A percentile compares a stretch with the other conserved stretches of the same genome.
Evolutionary conservation across 176 grass and related monocot genomes (phyloP).

Genomic region (Typha latifolia): DNA sequence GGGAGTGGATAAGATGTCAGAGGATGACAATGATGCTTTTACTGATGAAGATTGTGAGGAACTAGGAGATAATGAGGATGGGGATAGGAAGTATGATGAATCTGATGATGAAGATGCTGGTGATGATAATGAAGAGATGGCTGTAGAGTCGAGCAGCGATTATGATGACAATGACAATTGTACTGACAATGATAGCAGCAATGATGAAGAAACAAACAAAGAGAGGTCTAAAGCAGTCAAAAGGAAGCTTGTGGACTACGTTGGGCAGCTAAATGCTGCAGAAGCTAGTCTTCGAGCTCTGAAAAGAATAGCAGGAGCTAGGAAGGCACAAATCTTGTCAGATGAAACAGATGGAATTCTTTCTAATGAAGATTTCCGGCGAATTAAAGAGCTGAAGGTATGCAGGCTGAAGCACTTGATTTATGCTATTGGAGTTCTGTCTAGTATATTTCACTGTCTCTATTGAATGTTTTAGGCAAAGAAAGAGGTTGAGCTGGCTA

Average conservation of each 20-base stretch:
- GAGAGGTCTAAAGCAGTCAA: slow-evolving; percentile 36
- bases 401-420: slow-evolving; percentile 2
- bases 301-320: slow-evolving; percentile 60
- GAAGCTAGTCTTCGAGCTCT: slow-evolving; percentile 77
- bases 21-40: slow-evolving; percentile 5
- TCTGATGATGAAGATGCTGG: slow-evolving; percentile 27
- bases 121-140: slow-evolving; percentile 1
- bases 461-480: slow-evolving; percentile 45
- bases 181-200: slow-evolving; percentile 1
- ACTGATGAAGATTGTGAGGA: slow-evolving; percentile 29
- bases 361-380: slow-evolving; percentile 82
- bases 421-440: not conserved
- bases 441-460: not conserved
- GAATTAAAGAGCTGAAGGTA: slow-evolving; percentile 87
- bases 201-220: slow-evolving; percentile 35
- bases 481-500: slow-evolving; percentile 52
- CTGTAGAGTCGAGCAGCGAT: not conserved
- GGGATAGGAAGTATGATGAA: slow-evolving; percentile 25
- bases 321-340: slow-evolving; percentile 19
- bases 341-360: slow-evolving; percentile 67
- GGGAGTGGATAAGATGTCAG: slow-evolving; percentile 19
- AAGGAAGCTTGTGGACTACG: slow-evolving; percentile 65
- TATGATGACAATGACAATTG: not conserved
- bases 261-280: slow-evolving; percentile 46
- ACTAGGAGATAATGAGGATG: slow-evolving; percentile 30